Base-by-base conservation (phyloP, 805 yeast species). In the Cyberlindnera maclurae region DNA sequence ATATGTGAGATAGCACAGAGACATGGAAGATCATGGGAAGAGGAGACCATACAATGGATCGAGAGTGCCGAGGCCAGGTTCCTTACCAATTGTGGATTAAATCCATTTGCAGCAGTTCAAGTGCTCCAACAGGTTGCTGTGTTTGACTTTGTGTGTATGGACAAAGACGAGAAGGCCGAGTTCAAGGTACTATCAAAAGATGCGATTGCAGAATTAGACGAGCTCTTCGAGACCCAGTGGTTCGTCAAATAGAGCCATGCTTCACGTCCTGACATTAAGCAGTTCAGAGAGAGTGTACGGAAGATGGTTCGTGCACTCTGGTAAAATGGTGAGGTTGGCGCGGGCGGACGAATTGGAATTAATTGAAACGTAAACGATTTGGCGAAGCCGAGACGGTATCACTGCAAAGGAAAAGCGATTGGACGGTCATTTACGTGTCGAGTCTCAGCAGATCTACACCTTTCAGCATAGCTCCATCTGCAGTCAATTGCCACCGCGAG, bases 41-140 rank as follows among this genome's bases (percentile, higher is more conserved):
- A 15, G 1, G 24, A 38, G 6, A 32, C 36, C 2, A 12, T 34
- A 2, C n/a, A 16, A 9, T 12, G 28, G 15, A 16, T 40, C 4
- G 46, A 44, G 4, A 29, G 34, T 2, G 12, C 10, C 11, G 42
- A 41, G 15, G 31, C 12, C 5, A 30, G 29, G 11, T 47, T 43
- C 17, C 32, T 51, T 3, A 22, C 40, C 3, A 26, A 26, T 12
- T 45, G 52, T 36, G 55, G 54, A 4, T 15, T 48, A 13, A 47
- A 46, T 32, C 42, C 48, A 1, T 42, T 49, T 18, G 29, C 40
- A 3, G 32, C 49, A 1, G 17, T 41, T 13, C 32, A 34, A 15
- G 40, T 47, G 2, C 15, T 49, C 6, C 13, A 39, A 7, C 8
- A 20, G 10, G 30, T 35, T 15, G n/a, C 40, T 2, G 3, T 49